Base-by-base conservation (phyloP, 768 basidiomycete genomes). In the Pleurotus ostreatus region DNA sequence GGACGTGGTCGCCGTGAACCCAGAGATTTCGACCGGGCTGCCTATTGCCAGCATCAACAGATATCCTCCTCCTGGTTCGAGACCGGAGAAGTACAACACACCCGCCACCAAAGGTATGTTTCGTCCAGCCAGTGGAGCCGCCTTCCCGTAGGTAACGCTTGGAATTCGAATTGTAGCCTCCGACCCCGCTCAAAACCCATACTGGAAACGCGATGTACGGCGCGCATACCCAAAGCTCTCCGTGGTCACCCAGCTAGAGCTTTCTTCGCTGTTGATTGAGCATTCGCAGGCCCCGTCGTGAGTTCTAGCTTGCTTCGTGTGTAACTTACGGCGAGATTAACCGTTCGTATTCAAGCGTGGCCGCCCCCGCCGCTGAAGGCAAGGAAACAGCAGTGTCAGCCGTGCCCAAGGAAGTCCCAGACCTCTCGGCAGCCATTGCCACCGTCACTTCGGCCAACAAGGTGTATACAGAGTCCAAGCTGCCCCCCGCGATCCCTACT, bases 171-270 rank as follows among this genome's bases (percentile, higher is more conserved):
- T 55, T 45, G n/a, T 52, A 91, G 91, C 90, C 20, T 93, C 91
- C 43, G 92, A 94, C 71, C 82, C 82, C 39, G 92, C 92, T 30
- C 81, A 92, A 75, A 93, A 92, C 70, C 90, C 89, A 55, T 98
- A 98, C 79, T 95, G 89, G 87, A 96, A 96, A 72, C 90, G 94
- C 59, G 94, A 97, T 73, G 90, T 95, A 64, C 86, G 94, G 56
- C 85, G 94, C 51, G 84, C 85, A 37, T 97, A 94, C 71, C 93
- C 94, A n/a, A 91, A 88, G 62, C 85, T 94, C 25, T 94, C 93
- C 2, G 85, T 92, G 16, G 78, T 98, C 57, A 91, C 92, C 4
- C 94, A 98, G 73, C 67, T 81, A 4, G 86, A 94, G 63, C 75
- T 97, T 22, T 87, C 94, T 0, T 74, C 81, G 22, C 72, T 98